Conservation (phyloP, 108 stramenopile species). For the Cyclotella baltica region DNA sequence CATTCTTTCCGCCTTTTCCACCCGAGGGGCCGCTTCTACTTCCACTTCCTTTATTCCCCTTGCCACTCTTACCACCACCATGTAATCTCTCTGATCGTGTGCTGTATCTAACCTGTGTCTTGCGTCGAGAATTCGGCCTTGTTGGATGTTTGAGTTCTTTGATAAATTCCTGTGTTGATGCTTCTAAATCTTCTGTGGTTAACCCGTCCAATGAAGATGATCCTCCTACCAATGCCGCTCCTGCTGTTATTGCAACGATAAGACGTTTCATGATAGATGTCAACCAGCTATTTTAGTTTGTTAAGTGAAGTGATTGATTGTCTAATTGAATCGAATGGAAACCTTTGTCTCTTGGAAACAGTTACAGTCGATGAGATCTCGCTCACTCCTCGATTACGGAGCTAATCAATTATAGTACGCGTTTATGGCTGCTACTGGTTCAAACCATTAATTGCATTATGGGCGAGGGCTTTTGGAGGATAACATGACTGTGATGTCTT, state of each 20-base stretch:
- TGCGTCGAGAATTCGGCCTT: not conserved
- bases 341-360: too few relatives aligned
- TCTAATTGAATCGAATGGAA: too few relatives aligned
- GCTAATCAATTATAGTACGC: too few relatives aligned
- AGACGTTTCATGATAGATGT: not conserved
- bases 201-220: not conserved
- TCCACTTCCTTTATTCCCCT: not conserved
- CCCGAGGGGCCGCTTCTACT: not conserved
- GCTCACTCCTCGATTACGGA: too few relatives aligned
- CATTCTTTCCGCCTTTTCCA: not conserved
- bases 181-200: constrained; percentile 9
- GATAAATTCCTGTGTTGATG: constrained; percentile 9
- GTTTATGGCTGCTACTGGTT: too few relatives aligned
- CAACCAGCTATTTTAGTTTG: not conserved
- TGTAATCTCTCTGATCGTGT: not conserved
- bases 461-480: too few relatives aligned
- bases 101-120: constrained; percentile 5
- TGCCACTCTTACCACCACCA: not conserved
- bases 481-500: too few relatives aligned
- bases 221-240: not conserved
- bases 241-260: not conserved
- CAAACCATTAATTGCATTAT: too few relatives aligned
- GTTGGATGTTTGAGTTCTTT: not conserved
- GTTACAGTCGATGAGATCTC: too few relatives aligned
- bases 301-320: not conserved